These are phyloP conservation scores for Suillus hirtellus DNA, from an alignment of 768 basidiomycete species.

Conservation along the genomic window DNA sequence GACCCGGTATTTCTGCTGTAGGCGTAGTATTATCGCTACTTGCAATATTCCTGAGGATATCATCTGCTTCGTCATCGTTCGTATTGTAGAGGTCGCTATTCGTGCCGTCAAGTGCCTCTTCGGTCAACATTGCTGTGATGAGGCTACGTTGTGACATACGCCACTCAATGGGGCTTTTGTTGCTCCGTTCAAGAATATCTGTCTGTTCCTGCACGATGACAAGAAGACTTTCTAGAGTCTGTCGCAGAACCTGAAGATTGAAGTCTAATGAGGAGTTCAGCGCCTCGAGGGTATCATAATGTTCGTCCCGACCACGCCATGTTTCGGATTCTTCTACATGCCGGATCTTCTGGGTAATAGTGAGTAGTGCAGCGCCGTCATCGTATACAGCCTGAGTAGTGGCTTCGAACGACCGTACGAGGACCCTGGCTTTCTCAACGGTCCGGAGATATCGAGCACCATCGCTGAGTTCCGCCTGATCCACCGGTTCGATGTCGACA, in stretches of 20 bases:
- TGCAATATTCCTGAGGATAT: slow-evolving; percentile 14
- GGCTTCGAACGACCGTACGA: slow-evolving; percentile 50
- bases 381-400: slow-evolving; percentile 53
- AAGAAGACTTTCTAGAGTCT: slow-evolving; percentile 41
- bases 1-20: slow-evolving; percentile 8
- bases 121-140: slow-evolving; percentile 26
- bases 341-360: slow-evolving; percentile 37
- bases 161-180: slow-evolving; percentile 46
- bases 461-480: slow-evolving; percentile 31
- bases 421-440: slow-evolving; percentile 45
- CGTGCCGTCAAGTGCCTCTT: slow-evolving; percentile 22
- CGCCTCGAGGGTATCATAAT: slow-evolving; percentile 32
- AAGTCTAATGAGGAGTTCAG: slow-evolving; percentile 32
- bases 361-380: slow-evolving; percentile 43
- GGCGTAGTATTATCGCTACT: slow-evolving; percentile 10
- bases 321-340: slow-evolving; percentile 27
- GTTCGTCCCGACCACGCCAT: slow-evolving; percentile 22
- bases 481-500: slow-evolving; percentile 50
- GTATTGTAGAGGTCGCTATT: slow-evolving; percentile 13
- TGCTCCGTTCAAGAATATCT: slow-evolving; percentile 36
- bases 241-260: slow-evolving; percentile 36
- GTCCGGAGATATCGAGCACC: slow-evolving; percentile 41
- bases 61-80: slow-evolving; percentile 15
- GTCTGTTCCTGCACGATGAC: slow-evolving; percentile 42
- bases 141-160: slow-evolving; percentile 44